Base-by-base conservation (phyloP, 768 basidiomycete species). In the Pisolithus microcarpus region DNA sequence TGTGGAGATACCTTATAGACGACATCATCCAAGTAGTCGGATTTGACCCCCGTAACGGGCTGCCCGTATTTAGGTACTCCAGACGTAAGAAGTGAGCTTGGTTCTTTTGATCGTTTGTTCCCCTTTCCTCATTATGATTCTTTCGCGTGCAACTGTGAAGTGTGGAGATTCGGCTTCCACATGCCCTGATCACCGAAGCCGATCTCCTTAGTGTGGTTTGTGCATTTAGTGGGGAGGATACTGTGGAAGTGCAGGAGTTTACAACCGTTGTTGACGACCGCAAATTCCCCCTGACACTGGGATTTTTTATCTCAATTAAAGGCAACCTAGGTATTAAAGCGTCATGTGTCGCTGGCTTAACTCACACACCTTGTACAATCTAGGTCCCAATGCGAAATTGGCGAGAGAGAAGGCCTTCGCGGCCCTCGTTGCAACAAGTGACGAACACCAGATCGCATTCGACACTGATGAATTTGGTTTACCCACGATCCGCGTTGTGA, bases 161-260 rank as follows among this genome's bases (percentile, higher is more conserved):
- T 34, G 1, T 34, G 34, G 34, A 15, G 34, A 13, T 34, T 11
- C 11, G 34, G 13, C 34, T 34, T 4, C 34, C 34, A 13, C 52
- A 61, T 9, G 54, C 36, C 3, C 46, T 62, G 46, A 62, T 62
- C 46, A 52, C 42, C 21, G 63, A 56, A 7, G 30, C 34, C 21
- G 53, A 57, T 0, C 50, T 65, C 7, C 13, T 55, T 0, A 19
- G 47, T 38, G 54, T 50, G 1, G 38, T 59, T 21, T 28, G 21
- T 1, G n/a, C 13, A 0, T 10, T 51, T 1, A 48, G 10, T 37
- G 55, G 46, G 3, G 39, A 56, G 1, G 53, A 52, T 34, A 34
- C 13, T 16, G 15, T 30, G 1, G 48, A 16, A 23, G 56, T 61
- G 1, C 53, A 54, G 1, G 55, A 61, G 6, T 59, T 63, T 2